phyloP scores from a whole-genome alignment of 1,284 basidiomycete species.

The Schizophyllum commune region DNA sequence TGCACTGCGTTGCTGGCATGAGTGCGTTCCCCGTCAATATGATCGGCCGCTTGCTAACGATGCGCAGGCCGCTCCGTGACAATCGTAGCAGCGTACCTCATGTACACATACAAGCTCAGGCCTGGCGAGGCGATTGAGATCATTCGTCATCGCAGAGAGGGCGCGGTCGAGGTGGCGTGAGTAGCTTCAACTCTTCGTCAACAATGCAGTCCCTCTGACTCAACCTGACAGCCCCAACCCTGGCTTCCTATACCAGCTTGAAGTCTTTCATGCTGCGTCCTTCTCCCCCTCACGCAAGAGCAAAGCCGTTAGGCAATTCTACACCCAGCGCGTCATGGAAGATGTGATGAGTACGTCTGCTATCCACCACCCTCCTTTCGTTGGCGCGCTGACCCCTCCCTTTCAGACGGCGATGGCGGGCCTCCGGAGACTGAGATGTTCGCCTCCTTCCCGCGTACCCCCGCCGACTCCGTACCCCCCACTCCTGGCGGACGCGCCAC shows the following conservation, averaged over 20 bases:
- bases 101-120: constrained; percentile 64
- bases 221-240: constrained; percentile 59
- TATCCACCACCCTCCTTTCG: constrained; percentile 9
- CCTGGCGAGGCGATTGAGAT: constrained; percentile 59
- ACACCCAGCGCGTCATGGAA: constrained; percentile 65
- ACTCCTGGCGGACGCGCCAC: constrained; percentile 38
- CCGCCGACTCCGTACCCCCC: constrained; percentile 51
- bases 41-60: constrained; percentile 1
- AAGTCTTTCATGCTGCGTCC: constrained; percentile 66
- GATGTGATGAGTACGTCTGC: constrained; percentile 64
- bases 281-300: constrained; percentile 64
- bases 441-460: constrained; percentile 63
- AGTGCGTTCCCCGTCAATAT: constrained; percentile 43
- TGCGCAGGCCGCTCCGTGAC: constrained; percentile 68
- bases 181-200: not conserved
- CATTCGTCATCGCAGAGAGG: constrained; percentile 65
- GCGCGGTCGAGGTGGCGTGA: constrained; percentile 18
- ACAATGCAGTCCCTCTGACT: constrained; percentile 1
- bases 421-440: constrained; percentile 63
- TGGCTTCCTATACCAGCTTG: constrained; percentile 71
- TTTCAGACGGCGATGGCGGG: constrained; percentile 63
- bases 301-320: constrained; percentile 71
- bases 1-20: constrained; percentile 84
- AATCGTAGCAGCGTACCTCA: constrained; percentile 78
- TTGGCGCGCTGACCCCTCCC: constrained; percentile 13